phyloP scores from a whole-genome alignment of 495 filamentous ascomycete species.

The Xylaria nigripes region DNA sequence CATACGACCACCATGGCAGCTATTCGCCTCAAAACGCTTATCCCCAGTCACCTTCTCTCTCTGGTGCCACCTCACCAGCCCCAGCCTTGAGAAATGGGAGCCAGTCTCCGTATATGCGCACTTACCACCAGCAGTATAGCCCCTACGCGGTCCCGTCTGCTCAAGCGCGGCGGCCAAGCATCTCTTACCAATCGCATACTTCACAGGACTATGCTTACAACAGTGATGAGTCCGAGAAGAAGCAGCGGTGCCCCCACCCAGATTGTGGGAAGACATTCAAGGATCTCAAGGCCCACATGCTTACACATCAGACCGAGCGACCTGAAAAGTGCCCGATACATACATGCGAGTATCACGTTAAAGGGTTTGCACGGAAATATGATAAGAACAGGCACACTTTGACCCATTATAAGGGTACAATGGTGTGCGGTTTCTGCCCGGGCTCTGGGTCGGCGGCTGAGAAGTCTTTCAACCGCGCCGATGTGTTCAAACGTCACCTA shows the following conservation, averaged over 20 bases:
- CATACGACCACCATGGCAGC: slow-evolving; percentile 28
- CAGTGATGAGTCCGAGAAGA: slow-evolving; percentile 30
- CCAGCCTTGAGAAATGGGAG: slow-evolving; percentile 33
- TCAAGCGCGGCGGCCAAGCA: slow-evolving; percentile 20
- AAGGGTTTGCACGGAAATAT: slow-evolving; percentile 96
- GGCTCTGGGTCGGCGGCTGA: slow-evolving; percentile 85
- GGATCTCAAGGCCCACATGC: slow-evolving; percentile 89
- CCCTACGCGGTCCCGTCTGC: slow-evolving; percentile 19
- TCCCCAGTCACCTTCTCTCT: slow-evolving; percentile 39
- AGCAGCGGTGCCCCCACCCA: slow-evolving; percentile 60
- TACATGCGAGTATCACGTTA: slow-evolving; percentile 89
- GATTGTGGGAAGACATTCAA: slow-evolving; percentile 91
- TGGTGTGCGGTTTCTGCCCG: slow-evolving; percentile 98
- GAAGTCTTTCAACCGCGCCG: slow-evolving; percentile 97
- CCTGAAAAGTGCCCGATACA: slow-evolving; percentile 95
- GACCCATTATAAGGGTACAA: slow-evolving; percentile 98
- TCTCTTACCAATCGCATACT: slow-evolving; percentile 35
- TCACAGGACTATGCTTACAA: slow-evolving; percentile 30
- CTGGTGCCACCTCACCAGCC: slow-evolving; percentile 35
- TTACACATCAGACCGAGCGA: slow-evolving; percentile 88
- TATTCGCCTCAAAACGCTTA: slow-evolving; percentile 36
- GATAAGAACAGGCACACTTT: slow-evolving; percentile 98
- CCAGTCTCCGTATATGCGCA: slow-evolving; percentile 38
- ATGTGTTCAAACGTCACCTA: slow-evolving; percentile 97
- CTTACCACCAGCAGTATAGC: slow-evolving; percentile 23